These are phyloP conservation scores for Skeletonema grethae DNA, from an alignment of 108 stramenopile species.

Conservation along the genomic window DNA sequence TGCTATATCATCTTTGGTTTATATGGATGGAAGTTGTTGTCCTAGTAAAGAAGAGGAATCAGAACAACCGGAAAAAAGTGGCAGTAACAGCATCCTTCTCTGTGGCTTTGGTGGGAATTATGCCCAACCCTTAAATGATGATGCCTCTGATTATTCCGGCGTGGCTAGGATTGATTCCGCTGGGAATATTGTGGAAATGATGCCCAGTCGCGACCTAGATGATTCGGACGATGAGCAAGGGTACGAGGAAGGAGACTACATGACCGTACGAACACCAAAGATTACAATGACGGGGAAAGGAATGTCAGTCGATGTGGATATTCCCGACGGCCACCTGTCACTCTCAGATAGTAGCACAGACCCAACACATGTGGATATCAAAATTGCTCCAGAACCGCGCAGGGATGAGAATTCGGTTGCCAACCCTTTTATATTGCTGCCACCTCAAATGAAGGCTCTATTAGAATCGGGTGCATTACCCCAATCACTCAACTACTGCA, in stretches of 20 bases:
- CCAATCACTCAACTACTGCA: constrained; percentile 62
- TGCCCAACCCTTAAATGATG: constrained; percentile 14
- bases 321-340: not conserved
- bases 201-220: constrained; percentile 16
- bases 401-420: constrained; percentile 10
- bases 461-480: constrained; percentile 69
- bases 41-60: constrained; percentile 10
- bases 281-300: constrained; percentile 39
- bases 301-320: constrained; percentile 47
- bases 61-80: not conserved
- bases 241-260: not conserved
- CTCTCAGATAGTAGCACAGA: too few relatives aligned
- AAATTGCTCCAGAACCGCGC: constrained; percentile 37
- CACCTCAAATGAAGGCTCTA: constrained; percentile 46
- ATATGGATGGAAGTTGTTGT: constrained; percentile 4
- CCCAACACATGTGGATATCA: constrained; percentile 13
- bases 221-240: constrained; percentile 13
- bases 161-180: constrained; percentile 30
- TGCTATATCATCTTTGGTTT: not conserved
- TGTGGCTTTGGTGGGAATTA: constrained; percentile 35
- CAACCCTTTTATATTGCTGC: constrained; percentile 25
- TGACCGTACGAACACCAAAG: constrained; percentile 35
- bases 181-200: constrained; percentile 28
- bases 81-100: constrained; percentile 1
- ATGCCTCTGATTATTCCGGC: constrained; percentile 23